A percentile compares a stretch with the other conserved stretches of the same genome.
phyloP scores from a whole-genome alignment of 1,139 yeast species.

The Komagataea norvegica region DNA sequence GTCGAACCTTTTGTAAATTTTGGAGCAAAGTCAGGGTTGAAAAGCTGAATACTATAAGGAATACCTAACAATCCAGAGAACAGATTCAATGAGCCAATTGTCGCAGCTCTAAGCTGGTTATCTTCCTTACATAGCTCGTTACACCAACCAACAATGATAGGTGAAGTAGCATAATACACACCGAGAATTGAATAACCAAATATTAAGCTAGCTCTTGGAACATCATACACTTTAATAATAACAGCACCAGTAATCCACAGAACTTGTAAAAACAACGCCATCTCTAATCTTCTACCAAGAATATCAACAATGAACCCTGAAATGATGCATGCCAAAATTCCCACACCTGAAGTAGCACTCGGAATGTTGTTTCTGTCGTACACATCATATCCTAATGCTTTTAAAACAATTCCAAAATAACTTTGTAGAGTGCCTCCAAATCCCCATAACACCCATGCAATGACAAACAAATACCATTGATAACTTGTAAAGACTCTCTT shows the following conservation, averaged over 20 bases:
- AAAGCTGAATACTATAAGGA: conserved; percentile 1
- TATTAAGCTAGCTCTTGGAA: no score
- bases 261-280: conserved; percentile 3
- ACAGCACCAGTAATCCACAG: conserved; percentile 17
- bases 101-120: no score
- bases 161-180: no score
- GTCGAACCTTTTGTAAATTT: conserved; percentile 13
- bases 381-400: conserved; percentile 34
- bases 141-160: no score
- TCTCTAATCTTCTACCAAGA: conserved; percentile 12
- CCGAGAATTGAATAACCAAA: no score
- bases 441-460: conserved; percentile 14
- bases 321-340: conserved; percentile 34
- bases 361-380: conserved; percentile 40
- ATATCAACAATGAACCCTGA: conserved; percentile 37
- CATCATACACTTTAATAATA: conserved; percentile 15
- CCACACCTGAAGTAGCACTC: conserved; percentile 41
- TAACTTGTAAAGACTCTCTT: conserved; percentile 14
- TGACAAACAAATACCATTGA: conserved; percentile 18
- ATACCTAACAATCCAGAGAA: no score
- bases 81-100: no score
- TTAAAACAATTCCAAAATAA: conserved; percentile 24
- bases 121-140: no score
- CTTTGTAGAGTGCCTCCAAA: conserved; percentile 6
- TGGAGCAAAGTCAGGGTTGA: conserved; percentile 19